Evolutionary conservation across 106 monocot genomes (phyloP), one percentile per base, ranked within the genome.

Genomic region (Platanthera zijinensis): DNA sequence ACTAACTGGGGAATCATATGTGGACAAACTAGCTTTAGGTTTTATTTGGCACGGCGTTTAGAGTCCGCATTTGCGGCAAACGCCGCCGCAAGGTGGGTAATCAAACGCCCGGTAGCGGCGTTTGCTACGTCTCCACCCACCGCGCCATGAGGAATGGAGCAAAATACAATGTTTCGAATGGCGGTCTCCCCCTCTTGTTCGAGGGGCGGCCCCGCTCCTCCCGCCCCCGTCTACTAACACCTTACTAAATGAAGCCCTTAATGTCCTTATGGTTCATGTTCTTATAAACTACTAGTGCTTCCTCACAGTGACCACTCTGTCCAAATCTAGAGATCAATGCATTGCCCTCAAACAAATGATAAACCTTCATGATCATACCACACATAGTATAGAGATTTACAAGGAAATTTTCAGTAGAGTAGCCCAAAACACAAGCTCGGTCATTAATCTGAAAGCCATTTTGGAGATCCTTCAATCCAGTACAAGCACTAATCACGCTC

Each of bases 291-390:
- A 78, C 84, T 5, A 95, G 62, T 47, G 91, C 85, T 78, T 95
- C 92, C 57, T 90, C 92, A 76, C 69, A 86, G 48, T 82, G 77
- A 8, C 89, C 92, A 78, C 95, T 86, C 75, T 92, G 92, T 63
- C 87, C 78, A 79, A 95, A 90, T 18, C 95, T 92, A 5, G 95
- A 89, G 79, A 95, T 88, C 83, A 95, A 76, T 50, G 89, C 89
- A 49, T 86, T 64, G 30, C n/a, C 46, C 48, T 76, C 19, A 72
- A 95, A 92, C 22, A 80, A 73, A 73, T 83, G 77, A 81, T 83
- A 83, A 70, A 92, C 95, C 52, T 95, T 87, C 19, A 47, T 48
- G 18, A 83, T 48, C 71, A 51, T 76, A 52, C 95, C 95, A 79
- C 87, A 92, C 79, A 80, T 84, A 48, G 95, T 87, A 77, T 95